Evolutionary conservation across 2,329 filamentous ascomycete genomes (phyloP).

Genomic region (Fusarium lyarnte): DNA sequence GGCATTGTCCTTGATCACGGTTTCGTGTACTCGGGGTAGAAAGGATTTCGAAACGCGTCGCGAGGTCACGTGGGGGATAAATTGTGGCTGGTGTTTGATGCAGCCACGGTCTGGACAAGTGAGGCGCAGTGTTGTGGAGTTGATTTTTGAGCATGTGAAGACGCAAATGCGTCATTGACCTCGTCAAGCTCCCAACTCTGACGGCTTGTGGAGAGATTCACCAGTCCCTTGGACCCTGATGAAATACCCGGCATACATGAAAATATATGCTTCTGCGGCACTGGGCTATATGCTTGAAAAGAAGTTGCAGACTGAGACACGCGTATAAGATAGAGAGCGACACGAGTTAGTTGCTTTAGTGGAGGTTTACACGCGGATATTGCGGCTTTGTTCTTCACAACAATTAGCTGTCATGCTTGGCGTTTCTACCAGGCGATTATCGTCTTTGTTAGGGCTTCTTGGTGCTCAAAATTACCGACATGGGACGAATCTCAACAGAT

Average conservation of each 20-base stretch:
- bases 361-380: slow-evolving; percentile 17
- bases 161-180: slow-evolving; percentile 38
- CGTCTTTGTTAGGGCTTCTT: slow-evolving; percentile 15
- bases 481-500: slow-evolving; percentile 36
- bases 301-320: background rate
- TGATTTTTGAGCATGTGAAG: slow-evolving; percentile 40
- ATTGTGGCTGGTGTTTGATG: background rate
- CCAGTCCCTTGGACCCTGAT: background rate
- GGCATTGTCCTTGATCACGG: slow-evolving; percentile 1
- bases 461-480: slow-evolving; percentile 12
- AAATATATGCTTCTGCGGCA: background rate
- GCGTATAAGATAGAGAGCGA: slow-evolving; percentile 1
- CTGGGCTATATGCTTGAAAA: background rate
- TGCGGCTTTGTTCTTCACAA: slow-evolving; percentile 2
- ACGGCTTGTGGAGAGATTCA: slow-evolving; percentile 9
- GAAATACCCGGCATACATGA: background rate
- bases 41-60: slow-evolving; percentile 38
- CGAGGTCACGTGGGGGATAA: slow-evolving; percentile 43
- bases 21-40: slow-evolving; percentile 3
- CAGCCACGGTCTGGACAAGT: background rate
- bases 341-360: background rate
- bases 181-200: slow-evolving; percentile 1
- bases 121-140: slow-evolving; percentile 23
- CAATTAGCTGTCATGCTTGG: slow-evolving; percentile 36
- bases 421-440: slow-evolving; percentile 21